Conservation (phyloP, 352 stramenopile species). For the Aphanomyces astaci region DNA sequence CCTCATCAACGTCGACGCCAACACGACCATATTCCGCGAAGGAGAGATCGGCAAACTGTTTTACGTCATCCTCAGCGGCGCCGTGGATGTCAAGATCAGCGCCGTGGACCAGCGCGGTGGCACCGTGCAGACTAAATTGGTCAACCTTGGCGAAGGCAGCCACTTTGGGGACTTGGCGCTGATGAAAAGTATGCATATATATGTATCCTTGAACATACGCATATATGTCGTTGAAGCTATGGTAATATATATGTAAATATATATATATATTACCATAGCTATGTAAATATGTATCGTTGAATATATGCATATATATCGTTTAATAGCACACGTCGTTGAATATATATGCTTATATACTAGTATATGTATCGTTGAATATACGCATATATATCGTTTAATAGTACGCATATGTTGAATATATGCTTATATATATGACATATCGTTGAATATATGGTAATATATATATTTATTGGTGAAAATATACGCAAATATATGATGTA, state of each 20-base stretch:
- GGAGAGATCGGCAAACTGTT: constrained; percentile 64
- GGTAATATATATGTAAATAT: neutral
- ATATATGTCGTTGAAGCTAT: neutral
- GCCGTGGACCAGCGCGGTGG: constrained; percentile 46
- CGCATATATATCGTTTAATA: too few relatives aligned
- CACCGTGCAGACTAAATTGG: constrained; percentile 51
- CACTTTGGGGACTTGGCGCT: constrained; percentile 71
- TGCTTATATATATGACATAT: too few relatives aligned
- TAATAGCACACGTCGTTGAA: too few relatives aligned
- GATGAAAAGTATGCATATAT: constrained; percentile 47
- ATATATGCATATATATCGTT: too few relatives aligned
- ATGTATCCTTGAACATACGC: neutral
- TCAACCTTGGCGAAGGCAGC: constrained; percentile 59
- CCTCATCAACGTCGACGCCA: constrained; percentile 34
- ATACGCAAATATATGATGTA: too few relatives aligned
- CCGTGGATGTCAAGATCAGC: constrained; percentile 57
- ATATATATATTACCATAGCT: neutral
- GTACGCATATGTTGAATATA: too few relatives aligned
- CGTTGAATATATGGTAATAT: too few relatives aligned
- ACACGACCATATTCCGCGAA: constrained; percentile 49
- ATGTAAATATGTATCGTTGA: too few relatives aligned
- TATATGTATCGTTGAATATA: too few relatives aligned
- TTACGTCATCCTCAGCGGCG: constrained; percentile 69
- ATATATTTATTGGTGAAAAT: too few relatives aligned
- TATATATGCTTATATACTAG: too few relatives aligned